Percentiles rank a stretch among this genome's conserved stretches.
These are phyloP conservation scores for Dipteronia sinensis DNA, from an alignment of 345 rosid species.

Conservation along the genomic window DNA sequence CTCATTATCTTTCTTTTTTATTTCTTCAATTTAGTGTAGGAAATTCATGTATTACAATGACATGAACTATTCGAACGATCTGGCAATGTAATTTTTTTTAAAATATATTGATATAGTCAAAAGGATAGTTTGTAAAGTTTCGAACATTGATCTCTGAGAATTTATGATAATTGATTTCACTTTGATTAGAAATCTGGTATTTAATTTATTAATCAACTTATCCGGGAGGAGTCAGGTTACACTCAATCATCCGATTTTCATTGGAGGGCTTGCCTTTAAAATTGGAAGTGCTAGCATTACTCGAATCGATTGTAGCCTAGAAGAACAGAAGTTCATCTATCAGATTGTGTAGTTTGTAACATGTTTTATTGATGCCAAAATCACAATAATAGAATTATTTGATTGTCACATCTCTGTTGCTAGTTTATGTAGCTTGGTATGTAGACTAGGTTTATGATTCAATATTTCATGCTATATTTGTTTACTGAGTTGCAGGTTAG, in stretches of 20 bases:
- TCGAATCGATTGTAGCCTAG: no score
- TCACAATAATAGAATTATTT: not conserved
- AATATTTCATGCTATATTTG: not conserved
- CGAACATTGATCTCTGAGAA: not conserved
- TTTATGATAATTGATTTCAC: not conserved
- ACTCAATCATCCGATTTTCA: no score
- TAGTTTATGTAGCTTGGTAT: not conserved
- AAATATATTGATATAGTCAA: no score
- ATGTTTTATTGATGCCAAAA: not conserved
- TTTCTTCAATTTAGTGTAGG: not conserved
- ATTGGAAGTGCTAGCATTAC: no score
- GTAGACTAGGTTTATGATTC: not conserved
- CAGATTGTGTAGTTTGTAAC: not conserved
- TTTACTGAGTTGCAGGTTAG: constrained; percentile 62
- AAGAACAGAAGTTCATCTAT: not conserved
- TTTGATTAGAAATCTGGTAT: not conserved
- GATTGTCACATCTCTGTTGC: not conserved
- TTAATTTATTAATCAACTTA: not conserved
- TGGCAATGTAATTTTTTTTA: no score
- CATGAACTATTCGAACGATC: no score
- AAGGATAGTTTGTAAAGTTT: no score
- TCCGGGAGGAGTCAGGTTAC: no score
- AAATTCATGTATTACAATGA: no score
- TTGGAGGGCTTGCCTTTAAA: no score
- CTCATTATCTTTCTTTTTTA: not conserved